Base-by-base conservation (phyloP, 495 filamentous ascomycete genomes). In the Penicillium argentinense region DNA sequence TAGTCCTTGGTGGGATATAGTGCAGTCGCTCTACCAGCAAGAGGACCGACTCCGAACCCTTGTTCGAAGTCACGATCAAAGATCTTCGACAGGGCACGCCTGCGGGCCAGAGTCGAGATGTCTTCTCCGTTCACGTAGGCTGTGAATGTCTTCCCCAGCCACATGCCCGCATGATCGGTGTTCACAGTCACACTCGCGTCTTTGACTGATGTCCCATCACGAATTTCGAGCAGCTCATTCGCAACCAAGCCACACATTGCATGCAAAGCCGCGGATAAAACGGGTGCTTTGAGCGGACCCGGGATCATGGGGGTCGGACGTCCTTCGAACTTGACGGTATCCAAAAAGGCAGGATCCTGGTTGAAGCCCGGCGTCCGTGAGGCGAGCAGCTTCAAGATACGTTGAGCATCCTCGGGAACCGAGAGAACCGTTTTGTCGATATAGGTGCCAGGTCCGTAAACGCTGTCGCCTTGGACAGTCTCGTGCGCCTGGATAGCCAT, bases 81-180 rank as follows among this genome's bases (percentile, higher is more conserved):
- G n/a, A n/a, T n/a, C n/a, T n/a, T n/a, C n/a, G n/a, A n/a, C n/a
- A n/a, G n/a, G n/a, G n/a, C n/a, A n/a, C n/a, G n/a, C n/a, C n/a
- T n/a, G n/a, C n/a, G n/a, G n/a, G 4, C 45, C 24, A 13, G 56
- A 25, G 38, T 30, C 1, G 47, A 48, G 17, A 59, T 6, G 11
- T 60, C 58, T 8, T 27, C 47, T 5, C 58, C 60, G 13, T 64
- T 30, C 1, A 62, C 23, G 14, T 49, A 45, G 1, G 52, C 25
- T 1, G 60, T 51, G 36, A 61, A 56, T 0, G 51, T 42, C 5
- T 54, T 53, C 3, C 50, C 63, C 3, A 68, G 54, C 58, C 63
- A 68, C 9, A 68, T 50, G 1, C 18, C 59, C 6, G 63, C 58
- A 16, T 68, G 65, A 17, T 68, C 58, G 2, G 62, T 68, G 37